Evolutionary conservation across 768 basidiomycete species (phyloP).

Genomic region (Leucocoprinus sp.): DNA sequence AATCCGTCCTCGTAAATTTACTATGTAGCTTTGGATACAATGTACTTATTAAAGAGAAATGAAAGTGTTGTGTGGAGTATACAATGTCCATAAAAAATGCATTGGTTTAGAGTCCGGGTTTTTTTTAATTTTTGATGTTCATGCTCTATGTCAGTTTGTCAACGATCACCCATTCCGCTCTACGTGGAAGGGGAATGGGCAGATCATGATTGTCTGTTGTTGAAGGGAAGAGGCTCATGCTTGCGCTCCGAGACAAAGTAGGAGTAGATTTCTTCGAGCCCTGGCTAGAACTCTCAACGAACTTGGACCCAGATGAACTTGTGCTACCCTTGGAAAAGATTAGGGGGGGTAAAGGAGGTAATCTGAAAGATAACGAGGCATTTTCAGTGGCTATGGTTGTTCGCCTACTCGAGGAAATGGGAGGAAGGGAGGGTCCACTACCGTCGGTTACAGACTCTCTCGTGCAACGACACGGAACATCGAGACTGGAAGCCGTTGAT

Average conservation of each 20-base stretch:
- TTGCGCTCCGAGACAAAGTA: background rate
- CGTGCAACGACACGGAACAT: background rate
- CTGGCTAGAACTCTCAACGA: constrained; percentile 28
- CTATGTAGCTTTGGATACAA: constrained; percentile 6
- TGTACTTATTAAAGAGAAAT: background rate
- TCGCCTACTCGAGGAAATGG: background rate
- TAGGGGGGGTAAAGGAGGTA: constrained; percentile 22
- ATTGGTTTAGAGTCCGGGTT: too few species aligned
- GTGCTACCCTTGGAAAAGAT: constrained; percentile 16
- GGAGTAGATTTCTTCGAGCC: background rate
- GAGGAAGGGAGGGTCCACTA: constrained; percentile 1
- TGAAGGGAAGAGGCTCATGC: constrained; percentile 28
- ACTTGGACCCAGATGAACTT: constrained; percentile 26
- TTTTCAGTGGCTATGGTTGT: constrained; percentile 13
- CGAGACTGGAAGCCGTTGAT: background rate
- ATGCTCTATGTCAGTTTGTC: constrained; percentile 16
- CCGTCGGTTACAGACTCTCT: background rate
- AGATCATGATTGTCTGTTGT: constrained; percentile 38
- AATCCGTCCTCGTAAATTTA: constrained; percentile 1
- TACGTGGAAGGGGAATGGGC: constrained; percentile 45
- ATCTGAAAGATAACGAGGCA: constrained; percentile 11
- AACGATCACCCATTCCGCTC: constrained; percentile 47
- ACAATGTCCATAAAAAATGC: background rate
- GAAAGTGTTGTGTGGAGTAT: constrained; percentile 1
- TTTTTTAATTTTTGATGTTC: background rate